Conservation (phyloP, 1,284 basidiomycete genomes). For the Fereydounia khargensis region DNA sequence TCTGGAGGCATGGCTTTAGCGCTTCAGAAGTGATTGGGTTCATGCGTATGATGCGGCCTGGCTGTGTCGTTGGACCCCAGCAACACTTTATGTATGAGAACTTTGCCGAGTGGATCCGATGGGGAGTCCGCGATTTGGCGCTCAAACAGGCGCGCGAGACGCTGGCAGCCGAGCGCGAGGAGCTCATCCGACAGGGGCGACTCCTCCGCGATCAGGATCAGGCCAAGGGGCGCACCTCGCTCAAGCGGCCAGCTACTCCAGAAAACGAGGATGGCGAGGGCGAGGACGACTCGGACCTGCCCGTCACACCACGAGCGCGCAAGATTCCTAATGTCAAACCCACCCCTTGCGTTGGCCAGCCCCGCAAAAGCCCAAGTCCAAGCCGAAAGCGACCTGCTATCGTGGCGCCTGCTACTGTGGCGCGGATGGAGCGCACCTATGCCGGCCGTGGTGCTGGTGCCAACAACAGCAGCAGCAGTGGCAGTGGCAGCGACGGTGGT, state of each 20-base stretch:
- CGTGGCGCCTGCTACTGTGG: constrained; percentile 22
- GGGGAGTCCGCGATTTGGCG: constrained; percentile 41
- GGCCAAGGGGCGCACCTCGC: background rate
- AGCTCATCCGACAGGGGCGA: background rate
- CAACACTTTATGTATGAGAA: constrained; percentile 91
- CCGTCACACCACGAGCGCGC: constrained; percentile 14
- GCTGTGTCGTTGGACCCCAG: constrained; percentile 81
- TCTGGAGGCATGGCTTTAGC: constrained; percentile 99
- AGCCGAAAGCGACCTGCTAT: constrained; percentile 41
- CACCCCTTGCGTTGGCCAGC: constrained; percentile 54
- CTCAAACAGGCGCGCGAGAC: constrained; percentile 15
- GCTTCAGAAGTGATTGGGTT: constrained; percentile 94
- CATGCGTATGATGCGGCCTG: constrained; percentile 95
- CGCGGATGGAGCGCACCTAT: constrained; percentile 13
- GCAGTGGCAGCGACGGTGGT: background rate
- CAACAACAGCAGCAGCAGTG: background rate
- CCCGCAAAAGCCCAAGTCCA: constrained; percentile 51
- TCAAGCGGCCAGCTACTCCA: constrained; percentile 5
- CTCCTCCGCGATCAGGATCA: background rate
- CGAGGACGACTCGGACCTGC: constrained; percentile 3
- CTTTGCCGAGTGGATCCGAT: constrained; percentile 48
- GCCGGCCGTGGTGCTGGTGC: background rate
- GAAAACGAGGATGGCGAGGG: constrained; percentile 11
- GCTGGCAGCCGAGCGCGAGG: constrained; percentile 6
- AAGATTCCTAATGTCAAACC: constrained; percentile 33